Evolutionary conservation across 2,329 filamentous ascomycete genomes (phyloP), one percentile per base, ranked within the genome.

Genomic region (Lojkania enalia): DNA sequence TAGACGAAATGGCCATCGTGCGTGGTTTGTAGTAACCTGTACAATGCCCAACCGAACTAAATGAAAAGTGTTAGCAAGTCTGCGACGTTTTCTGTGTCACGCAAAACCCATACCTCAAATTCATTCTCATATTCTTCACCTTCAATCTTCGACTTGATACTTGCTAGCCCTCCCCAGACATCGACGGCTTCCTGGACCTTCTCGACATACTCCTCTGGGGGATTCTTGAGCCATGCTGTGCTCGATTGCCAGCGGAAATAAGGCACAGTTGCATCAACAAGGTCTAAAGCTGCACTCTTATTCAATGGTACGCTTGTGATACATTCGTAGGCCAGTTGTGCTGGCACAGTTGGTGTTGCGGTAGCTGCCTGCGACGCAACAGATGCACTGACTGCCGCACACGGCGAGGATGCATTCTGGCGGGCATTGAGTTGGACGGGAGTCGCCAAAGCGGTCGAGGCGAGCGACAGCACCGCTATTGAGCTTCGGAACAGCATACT

Each of bases 1-100:
- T 77, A 83, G 2, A 72, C 68, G 39, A 85, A 83, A 57, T 88
- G 85, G 1, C 83, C 82, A 58, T 88, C 85, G 53, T 87, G 82
- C 3, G 80, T 78, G 1, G 71, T 72, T 18, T 74, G 73, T 25
- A 83, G 71, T 5, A 81, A 65, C 2, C 40, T 36, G 43, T 67
- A 68, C 4, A 69, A 55, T 12, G 57, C 60, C 36, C 58, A 61
- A 0, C 61, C 66, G 21, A 69, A 69, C 66, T 67, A 20, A 3
- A 5, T 16, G n/a, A 27, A 7, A 27, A 20, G 40, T 20, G 31
- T 57, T 15, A 61, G 41, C 18, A 32, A n/a, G n/a, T n/a, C n/a
- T n/a, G n/a, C n/a, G n/a, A n/a, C n/a, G n/a, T n/a, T n/a, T n/a
- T n/a, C n/a, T n/a, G n/a, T n/a, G n/a, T n/a, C n/a, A n/a, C n/a